Conservation (phyloP, 495 filamentous ascomycete species). For the Stereocaulon alpinum region DNA sequence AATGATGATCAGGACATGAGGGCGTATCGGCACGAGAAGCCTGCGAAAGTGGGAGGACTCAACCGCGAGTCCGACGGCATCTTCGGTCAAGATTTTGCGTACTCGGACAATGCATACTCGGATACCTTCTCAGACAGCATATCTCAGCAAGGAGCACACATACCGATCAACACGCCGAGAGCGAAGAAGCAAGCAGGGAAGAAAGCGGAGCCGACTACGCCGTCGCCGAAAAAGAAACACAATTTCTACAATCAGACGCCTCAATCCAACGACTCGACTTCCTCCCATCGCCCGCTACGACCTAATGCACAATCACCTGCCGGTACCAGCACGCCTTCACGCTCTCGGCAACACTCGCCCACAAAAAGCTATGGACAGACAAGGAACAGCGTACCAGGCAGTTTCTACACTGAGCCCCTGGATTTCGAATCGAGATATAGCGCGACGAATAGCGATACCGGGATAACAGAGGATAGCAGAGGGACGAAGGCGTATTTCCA, state of each 20-base stretch:
- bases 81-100: constrained; percentile 54
- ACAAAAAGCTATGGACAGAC: constrained; percentile 27
- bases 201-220: constrained; percentile 6
- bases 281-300: constrained; percentile 43
- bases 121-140: constrained; percentile 19
- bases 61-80: constrained; percentile 68
- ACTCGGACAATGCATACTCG: constrained; percentile 25
- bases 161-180: constrained; percentile 17
- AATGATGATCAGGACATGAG: constrained; percentile 59
- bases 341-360: constrained; percentile 24
- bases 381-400: constrained; percentile 28
- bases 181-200: not conserved
- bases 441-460: constrained; percentile 36
- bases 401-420: constrained; percentile 47
- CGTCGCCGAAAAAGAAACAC: constrained; percentile 32
- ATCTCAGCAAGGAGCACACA: constrained; percentile 22
- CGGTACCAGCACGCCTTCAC: constrained; percentile 26
- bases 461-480: constrained; percentile 45
- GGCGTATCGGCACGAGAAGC: constrained; percentile 72
- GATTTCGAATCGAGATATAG: constrained; percentile 30
- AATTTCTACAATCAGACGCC: constrained; percentile 37
- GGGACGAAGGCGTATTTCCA: constrained; percentile 78
- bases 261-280: constrained; percentile 43
- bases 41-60: constrained; percentile 74
- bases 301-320: constrained; percentile 32